Base-by-base conservation (phyloP, 805 yeast species). In the Candida peoriensis region DNA sequence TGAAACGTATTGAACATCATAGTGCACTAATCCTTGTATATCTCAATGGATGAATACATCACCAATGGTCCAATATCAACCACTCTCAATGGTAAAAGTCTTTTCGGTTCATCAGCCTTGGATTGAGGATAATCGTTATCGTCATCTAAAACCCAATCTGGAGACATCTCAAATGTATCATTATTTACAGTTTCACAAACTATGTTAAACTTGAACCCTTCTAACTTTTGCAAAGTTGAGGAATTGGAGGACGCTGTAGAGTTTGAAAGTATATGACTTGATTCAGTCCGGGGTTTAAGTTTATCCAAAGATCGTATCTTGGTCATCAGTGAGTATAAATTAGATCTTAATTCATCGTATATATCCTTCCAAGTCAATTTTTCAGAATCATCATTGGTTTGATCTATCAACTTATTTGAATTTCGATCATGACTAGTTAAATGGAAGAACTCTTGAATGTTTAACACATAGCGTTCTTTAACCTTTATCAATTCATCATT, bases 381-480 rank as follows among this genome's bases (percentile, higher is more conserved):
- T 6, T 36, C n/a, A 17, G 32, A 43, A n/a, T 33, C 36, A 10
- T 33, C 32, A 15, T 41, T 42, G 13, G 25, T 14, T 5, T 19
- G 25, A 12, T 32, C 32, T 11, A 23, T 23, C 2, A 33, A 25
- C 24, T 42, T 42, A 13, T 41, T 42, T 13, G 29, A 16, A 4
- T 23, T n/a, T 17, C 32, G 34, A 16, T 21, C 27, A 13, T 36
- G 41, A 3, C 30, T 22, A 4, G 25, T 10, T 3, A 44, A 20
- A 16, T 44, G 56, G 15, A 60, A 55, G 18, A 59, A 57, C 14
- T 57, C 54, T 10, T 47, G 28, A 12, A 66, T 20, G 30, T 60
- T 61, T 8, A 65, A 24, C 5, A 58, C 55, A 47, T 69, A 76
- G 20, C 72, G 54, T 35, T 65, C 71, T 5, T 44, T 34, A 10